Evolutionary conservation across 2,329 filamentous ascomycete species (phyloP).

Genomic region (Xylariaceae sp.): DNA sequence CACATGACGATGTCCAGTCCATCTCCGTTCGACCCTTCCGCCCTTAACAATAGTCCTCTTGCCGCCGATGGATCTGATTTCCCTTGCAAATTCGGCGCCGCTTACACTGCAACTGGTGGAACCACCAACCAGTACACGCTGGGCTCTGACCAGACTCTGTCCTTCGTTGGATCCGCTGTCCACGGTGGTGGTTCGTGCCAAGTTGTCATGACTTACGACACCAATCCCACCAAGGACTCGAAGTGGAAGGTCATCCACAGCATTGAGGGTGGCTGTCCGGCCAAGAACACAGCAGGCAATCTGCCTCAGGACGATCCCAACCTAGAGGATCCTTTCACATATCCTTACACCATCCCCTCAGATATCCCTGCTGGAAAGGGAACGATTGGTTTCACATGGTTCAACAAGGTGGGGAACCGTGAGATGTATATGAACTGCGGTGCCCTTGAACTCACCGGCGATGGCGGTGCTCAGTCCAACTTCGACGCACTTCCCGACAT

Average conservation of each 20-base stretch:
- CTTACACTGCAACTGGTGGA: constrained; percentile 42
- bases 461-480: constrained; percentile 45
- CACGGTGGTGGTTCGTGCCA: constrained; percentile 95
- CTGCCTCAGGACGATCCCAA: constrained; percentile 42
- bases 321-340: constrained; percentile 49
- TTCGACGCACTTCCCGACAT: constrained; percentile 66
- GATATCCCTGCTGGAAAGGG: constrained; percentile 72
- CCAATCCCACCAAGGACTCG: constrained; percentile 59
- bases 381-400: constrained; percentile 88
- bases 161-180: constrained; percentile 67
- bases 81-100: constrained; percentile 70
- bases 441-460: constrained; percentile 61
- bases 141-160: constrained; percentile 58
- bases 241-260: constrained; percentile 88
- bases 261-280: constrained; percentile 80
- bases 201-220: constrained; percentile 77
- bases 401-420: constrained; percentile 87
- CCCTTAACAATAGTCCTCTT: constrained; percentile 61
- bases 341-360: constrained; percentile 67
- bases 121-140: constrained; percentile 58
- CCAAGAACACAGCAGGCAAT: constrained; percentile 55
- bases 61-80: constrained; percentile 59
- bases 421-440: constrained; percentile 99
- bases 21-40: constrained; percentile 50
- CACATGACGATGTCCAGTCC: constrained; percentile 75